Conservation (phyloP, 495 filamentous ascomycete genomes). For the Penicillium malachiteum region DNA sequence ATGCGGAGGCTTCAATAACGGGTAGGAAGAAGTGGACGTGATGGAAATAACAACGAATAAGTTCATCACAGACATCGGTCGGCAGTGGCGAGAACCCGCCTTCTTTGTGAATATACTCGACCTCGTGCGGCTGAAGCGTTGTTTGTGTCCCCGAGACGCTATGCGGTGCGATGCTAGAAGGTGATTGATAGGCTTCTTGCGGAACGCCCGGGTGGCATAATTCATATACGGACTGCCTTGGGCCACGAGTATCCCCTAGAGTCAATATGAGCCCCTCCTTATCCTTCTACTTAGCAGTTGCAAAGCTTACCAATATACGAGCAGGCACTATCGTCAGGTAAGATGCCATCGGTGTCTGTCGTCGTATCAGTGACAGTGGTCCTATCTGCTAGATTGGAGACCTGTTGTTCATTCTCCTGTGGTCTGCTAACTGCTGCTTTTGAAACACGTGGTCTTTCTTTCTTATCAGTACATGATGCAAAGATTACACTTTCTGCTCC, state of each 20-base stretch:
- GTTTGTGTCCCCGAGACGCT: neutral
- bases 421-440: neutral
- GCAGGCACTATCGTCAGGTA: conserved; percentile 5
- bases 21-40: conserved; percentile 7
- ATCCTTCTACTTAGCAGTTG: too few relatives aligned
- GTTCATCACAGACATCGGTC: neutral
- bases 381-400: neutral
- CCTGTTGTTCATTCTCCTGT: neutral
- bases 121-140: neutral
- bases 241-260: conserved; percentile 2
- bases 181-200: conserved; percentile 4
- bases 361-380: neutral
- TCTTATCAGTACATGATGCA: neutral
- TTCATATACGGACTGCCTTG: conserved; percentile 7
- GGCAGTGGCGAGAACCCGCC: conserved; percentile 1
- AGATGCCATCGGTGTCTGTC: neutral
- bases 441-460: neutral
- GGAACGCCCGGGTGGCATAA: conserved; percentile 5
- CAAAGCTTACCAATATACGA: conserved; percentile 1
- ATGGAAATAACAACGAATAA: conserved; percentile 2
- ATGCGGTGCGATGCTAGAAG: neutral
- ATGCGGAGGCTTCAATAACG: conserved; percentile 1
- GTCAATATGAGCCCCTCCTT: neutral
- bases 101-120: conserved; percentile 1
- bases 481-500: neutral